Base-by-base conservation (phyloP, 176 grass and related monocot genomes). In the Poa pratensis region DNA sequence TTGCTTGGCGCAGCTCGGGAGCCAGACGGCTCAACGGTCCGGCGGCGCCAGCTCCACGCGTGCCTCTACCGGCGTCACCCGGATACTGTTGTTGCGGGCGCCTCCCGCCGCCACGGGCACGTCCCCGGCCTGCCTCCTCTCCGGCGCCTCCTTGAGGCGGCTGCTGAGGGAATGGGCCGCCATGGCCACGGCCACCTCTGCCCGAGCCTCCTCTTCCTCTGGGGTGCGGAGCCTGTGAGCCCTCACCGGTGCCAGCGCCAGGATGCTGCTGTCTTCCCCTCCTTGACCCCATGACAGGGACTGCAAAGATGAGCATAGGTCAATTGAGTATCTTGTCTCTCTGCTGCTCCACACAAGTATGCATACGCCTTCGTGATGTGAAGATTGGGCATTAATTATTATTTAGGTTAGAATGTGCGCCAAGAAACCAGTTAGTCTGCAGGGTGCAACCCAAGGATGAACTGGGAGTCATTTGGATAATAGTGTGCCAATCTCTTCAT, bases 1-100 rank as follows among this genome's bases (percentile, higher is more conserved):
- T 95, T 86, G 95, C 95, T 97, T 97, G 95, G 95, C 88, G 92
- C 95, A 97, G 95, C 76, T 97, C 95, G 95, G 95, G 92, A 94
- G 90, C 69, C 32, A 74, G 39, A 75, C 69, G 76, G 82, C 19
- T 78, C 68, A 61, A 53, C 19, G 89, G 67, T 28, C 18, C 35
- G 18, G 70, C 30, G 57, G 70, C 30, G 57, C 57, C 69, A 32
- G 73, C 18, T 20, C 46, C 84, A 45, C n/a, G 81, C 6, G 77
- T 80, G 61, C 35, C 62, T 65, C 80, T 77, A 64, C 40, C 12
- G 7, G 6, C 57, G 8, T 30, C 59, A 66, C 69, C 49, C 7
- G 80, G 86, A 67, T 90, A 75, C n/a, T 81, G 86, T 42, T 42
- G 30, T 16, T 79, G 82, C 39, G 76, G 76, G 24, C 1, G 24